Percentiles rank a stretch among this genome's conserved stretches.
These are phyloP conservation scores for Macrocybe sp. DNA, from an alignment of 1,284 basidiomycete species.

Conservation along the genomic window DNA sequence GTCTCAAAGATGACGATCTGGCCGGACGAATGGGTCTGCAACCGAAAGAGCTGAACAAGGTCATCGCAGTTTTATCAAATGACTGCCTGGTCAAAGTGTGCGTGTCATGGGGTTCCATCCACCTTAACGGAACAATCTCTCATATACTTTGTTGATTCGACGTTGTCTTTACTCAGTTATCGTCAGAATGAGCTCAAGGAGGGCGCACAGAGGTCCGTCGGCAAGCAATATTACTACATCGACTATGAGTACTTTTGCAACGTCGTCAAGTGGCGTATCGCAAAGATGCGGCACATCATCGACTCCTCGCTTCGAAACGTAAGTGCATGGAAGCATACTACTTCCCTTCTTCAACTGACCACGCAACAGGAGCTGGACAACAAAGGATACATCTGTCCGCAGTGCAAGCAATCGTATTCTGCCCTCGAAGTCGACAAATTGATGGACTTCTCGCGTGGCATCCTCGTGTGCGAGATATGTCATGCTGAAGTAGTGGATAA, in stretches of 20 bases:
- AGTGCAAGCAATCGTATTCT: conserved; percentile 82
- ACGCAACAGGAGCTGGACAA: conserved; percentile 80
- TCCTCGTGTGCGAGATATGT: conserved; percentile 77
- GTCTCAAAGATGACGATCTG: conserved; percentile 90
- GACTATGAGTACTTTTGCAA: conserved; percentile 95
- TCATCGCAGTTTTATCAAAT: conserved; percentile 82
- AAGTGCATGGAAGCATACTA: conserved; percentile 16
- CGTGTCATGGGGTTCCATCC: neutral
- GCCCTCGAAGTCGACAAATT: conserved; percentile 84
- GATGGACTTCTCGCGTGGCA: conserved; percentile 60
- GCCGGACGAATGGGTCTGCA: conserved; percentile 84
- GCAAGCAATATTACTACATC: conserved; percentile 92
- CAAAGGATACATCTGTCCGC: conserved; percentile 93
- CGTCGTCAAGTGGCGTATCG: conserved; percentile 95
- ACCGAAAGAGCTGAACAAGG: conserved; percentile 91
- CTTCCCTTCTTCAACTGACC: conserved; percentile 2
- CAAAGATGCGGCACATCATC: conserved; percentile 89
- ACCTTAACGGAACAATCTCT: neutral
- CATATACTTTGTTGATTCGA: neutral
- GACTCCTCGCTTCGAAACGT: conserved; percentile 86
- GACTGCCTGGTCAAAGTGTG: conserved; percentile 85
- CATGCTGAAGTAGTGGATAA: conserved; percentile 84
- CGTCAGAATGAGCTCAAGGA: conserved; percentile 85
- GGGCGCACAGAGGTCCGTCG: conserved; percentile 74
- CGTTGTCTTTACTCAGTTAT: conserved; percentile 42